A percentile compares a stretch with the other conserved stretches of the same genome.
Conservation (phyloP, 2,329 filamentous ascomycete species). For the Talaromyces albobiverticillius region DNA sequence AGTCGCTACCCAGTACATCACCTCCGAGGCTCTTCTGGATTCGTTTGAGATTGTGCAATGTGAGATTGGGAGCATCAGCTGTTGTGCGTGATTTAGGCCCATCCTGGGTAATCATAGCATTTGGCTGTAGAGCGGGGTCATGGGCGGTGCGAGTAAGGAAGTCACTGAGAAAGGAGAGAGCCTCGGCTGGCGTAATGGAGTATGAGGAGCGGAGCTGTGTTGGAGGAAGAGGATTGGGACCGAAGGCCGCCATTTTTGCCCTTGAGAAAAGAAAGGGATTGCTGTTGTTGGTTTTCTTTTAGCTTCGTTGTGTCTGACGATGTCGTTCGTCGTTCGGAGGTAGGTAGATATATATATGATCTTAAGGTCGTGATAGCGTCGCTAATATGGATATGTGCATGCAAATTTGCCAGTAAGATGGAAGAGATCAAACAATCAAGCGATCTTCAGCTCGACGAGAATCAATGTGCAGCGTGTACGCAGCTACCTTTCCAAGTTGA, state of each 20-base stretch:
- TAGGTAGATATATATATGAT: too few relatives aligned
- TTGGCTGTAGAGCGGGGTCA: constrained; percentile 43
- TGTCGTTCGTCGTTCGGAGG: neutral
- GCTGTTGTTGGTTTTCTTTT: neutral
- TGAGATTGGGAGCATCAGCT: constrained; percentile 39
- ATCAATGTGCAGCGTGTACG: too few relatives aligned
- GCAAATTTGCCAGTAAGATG: too few relatives aligned
- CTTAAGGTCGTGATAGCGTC: too few relatives aligned
- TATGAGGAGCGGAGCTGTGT: constrained; percentile 35
- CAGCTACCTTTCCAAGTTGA: too few relatives aligned
- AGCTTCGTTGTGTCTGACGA: too few relatives aligned
- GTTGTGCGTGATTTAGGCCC: constrained; percentile 42
- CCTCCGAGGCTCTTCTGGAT: constrained; percentile 43
- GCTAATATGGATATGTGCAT: too few relatives aligned
- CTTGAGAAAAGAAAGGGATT: neutral
- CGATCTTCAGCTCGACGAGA: too few relatives aligned
- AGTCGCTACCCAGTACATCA: constrained; percentile 40
- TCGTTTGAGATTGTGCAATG: constrained; percentile 45
- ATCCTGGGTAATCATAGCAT: constrained; percentile 42
- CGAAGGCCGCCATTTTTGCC: constrained; percentile 33
- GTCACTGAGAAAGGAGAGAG: constrained; percentile 41
- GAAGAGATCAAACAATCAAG: too few relatives aligned
- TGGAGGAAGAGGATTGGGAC: constrained; percentile 36
- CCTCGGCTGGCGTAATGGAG: constrained; percentile 36
- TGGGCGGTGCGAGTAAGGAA: constrained; percentile 42